These are phyloP conservation scores for Centrapalus pauciflorus DNA, from an alignment of 129 eudicot genomes.

Conservation along the genomic window DNA sequence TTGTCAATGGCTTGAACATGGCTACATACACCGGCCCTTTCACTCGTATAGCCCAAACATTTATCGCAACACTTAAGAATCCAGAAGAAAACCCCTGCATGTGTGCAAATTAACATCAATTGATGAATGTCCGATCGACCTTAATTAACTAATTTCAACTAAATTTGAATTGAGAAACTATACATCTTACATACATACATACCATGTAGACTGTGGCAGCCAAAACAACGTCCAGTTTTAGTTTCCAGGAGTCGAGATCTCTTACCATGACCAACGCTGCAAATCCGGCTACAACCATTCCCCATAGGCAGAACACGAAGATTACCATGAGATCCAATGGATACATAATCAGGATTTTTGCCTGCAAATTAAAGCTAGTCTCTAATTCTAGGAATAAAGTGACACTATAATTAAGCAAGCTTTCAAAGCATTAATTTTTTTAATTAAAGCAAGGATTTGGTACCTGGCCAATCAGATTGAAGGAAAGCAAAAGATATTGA, in stretches of 20 bases:
- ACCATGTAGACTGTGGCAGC: constrained; percentile 35
- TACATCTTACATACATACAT: too few species aligned
- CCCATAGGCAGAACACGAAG: constrained; percentile 27
- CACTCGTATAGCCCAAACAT: constrained; percentile 39
- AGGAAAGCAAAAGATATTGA: constrained; percentile 22
- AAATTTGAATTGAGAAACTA: too few species aligned
- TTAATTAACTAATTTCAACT: too few species aligned
- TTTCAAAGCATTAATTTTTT: too few species aligned
- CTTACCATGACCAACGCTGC: constrained; percentile 25
- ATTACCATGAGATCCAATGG: constrained; percentile 37
- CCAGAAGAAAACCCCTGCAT: constrained; percentile 21
- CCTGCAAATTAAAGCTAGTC: constrained; percentile 24
- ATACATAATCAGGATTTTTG: constrained; percentile 29
- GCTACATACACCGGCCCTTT: constrained; percentile 55
- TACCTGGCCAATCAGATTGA: constrained; percentile 33
- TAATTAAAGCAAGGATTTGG: neutral
- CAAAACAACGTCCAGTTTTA: constrained; percentile 26
- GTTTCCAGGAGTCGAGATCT: constrained; percentile 32
- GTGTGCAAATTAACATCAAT: too few species aligned
- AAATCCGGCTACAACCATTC: constrained; percentile 25
- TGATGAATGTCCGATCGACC: too few species aligned
- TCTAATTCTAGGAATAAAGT: neutral
- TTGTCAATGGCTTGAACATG: constrained; percentile 54
- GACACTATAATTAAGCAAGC: too few species aligned
- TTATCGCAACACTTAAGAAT: constrained; percentile 29